These are phyloP conservation scores for Trametes maxima DNA, from an alignment of 768 basidiomycete species.

Conservation along the genomic window DNA sequence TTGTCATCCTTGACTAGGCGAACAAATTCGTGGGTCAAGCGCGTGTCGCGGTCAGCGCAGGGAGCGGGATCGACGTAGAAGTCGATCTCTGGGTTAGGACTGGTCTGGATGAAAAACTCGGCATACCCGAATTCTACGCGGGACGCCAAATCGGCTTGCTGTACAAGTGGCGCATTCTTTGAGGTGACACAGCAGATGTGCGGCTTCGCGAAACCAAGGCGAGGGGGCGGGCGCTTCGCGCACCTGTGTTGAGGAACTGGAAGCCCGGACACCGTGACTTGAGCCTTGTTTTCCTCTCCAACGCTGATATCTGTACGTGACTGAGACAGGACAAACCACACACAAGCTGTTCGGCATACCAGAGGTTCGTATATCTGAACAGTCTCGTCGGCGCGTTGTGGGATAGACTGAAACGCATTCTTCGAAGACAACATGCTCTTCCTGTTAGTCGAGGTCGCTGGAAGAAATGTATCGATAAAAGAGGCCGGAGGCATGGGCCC, in stretches of 20 bases:
- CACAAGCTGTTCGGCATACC: neutral
- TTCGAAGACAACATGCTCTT: too few species aligned
- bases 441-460: neutral
- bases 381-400: neutral
- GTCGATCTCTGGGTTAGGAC: neutral
- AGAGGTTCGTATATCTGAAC: neutral
- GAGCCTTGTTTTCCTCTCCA: neutral
- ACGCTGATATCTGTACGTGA: conserved; percentile 22
- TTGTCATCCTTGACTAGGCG: neutral
- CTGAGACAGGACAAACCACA: neutral
- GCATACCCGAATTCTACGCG: conserved; percentile 8
- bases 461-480: neutral
- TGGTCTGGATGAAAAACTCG: conserved; percentile 20
- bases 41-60: neutral
- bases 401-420: conserved; percentile 5
- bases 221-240: neutral
- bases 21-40: neutral
- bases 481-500: conserved; percentile 10
- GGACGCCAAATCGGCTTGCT: neutral
- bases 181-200: conserved; percentile 13
- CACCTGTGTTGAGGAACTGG: neutral
- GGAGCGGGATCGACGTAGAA: conserved; percentile 11
- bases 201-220: neutral
- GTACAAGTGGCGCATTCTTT: neutral
- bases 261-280: conserved; percentile 11